Base-by-base conservation (phyloP, 768 basidiomycete species). In the Psilocybe subaeruginosa region DNA sequence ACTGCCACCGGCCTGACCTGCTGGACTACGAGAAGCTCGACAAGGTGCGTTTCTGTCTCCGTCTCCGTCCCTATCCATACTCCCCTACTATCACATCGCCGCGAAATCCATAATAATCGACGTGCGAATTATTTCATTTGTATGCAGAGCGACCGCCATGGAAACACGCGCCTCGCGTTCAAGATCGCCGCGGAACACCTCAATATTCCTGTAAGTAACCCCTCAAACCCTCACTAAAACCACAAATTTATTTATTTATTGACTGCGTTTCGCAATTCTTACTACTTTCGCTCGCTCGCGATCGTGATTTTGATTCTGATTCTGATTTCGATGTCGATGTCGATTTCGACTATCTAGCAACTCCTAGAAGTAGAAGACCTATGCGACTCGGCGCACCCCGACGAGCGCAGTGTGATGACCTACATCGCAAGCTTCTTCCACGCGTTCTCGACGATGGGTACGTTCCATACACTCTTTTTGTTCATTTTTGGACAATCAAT, bases 391-490 rank as follows among this genome's bases (percentile, higher is more conserved):
- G 79, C 79, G n/a, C 85, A 83, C 50, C 97, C 97, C 0, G 97
- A 99, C 73, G 97, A 99, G 76, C 88, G 95, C 39, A 94, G 92
- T 74, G 93, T 98, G 9, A 98, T 98, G 94, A 98, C 95, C 4
- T 99, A 98, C 66, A 91, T 99, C 49, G 97, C 97, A 35, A 93
- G 93, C 68, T 99, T 84, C 76, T 99, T 99, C 82, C 97, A 99
- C 71, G 96, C 97, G 0, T 99, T 99, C 73, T 97, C 95, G 0
- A 89, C 93, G 0, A 96, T 97, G 90, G 94, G 96, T 96, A 65
- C 54, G 85, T 74, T 17, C 43, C 5, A 39, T 16, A 35, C 47
- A 7, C 54, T n/a, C n/a, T n/a, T n/a, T n/a, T n/a, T n/a, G n/a
- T 7, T 11, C 30, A 4, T 49, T 35, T 35, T 35, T 35, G 37